A percentile compares a stretch with the other conserved stretches of the same genome.
These are phyloP conservation scores for Oryza rufipogon DNA, from an alignment of 176 grass and related monocot species.

Conservation along the genomic window DNA sequence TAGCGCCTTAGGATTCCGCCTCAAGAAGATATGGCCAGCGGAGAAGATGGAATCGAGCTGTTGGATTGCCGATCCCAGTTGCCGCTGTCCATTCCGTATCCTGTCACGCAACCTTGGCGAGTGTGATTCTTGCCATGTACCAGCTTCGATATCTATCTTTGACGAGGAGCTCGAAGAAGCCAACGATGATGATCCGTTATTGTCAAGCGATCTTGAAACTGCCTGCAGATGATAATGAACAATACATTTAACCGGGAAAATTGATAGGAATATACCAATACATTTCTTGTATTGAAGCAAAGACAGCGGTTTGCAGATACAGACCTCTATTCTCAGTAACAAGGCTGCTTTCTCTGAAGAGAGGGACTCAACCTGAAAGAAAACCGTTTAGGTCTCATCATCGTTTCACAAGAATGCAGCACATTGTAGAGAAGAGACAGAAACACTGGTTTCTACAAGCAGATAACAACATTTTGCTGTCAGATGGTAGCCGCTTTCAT, in stretches of 20 bases:
- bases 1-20: conserved; percentile 68
- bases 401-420: not conserved
- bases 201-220: conserved; percentile 66
- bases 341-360: conserved; percentile 89
- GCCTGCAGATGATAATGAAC: conserved; percentile 46
- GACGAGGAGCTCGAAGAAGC: conserved; percentile 41
- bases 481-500: not conserved
- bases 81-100: conserved; percentile 53
- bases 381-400: not conserved
- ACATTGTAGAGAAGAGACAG: conserved; percentile 7
- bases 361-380: conserved; percentile 72
- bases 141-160: conserved; percentile 70
- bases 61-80: conserved; percentile 63
- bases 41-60: conserved; percentile 92
- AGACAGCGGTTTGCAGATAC: not conserved
- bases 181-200: conserved; percentile 22
- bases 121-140: conserved; percentile 44
- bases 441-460: not conserved
- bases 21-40: conserved; percentile 70
- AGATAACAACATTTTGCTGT: not conserved
- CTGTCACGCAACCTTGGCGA: conserved; percentile 52
- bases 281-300: not conserved
- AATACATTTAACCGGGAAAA: conserved; percentile 10
- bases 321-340: conserved; percentile 77
- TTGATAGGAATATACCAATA: not conserved